phyloP scores from a whole-genome alignment of 495 filamentous ascomycete species.

The Massariosphaeria phaeospora region DNA sequence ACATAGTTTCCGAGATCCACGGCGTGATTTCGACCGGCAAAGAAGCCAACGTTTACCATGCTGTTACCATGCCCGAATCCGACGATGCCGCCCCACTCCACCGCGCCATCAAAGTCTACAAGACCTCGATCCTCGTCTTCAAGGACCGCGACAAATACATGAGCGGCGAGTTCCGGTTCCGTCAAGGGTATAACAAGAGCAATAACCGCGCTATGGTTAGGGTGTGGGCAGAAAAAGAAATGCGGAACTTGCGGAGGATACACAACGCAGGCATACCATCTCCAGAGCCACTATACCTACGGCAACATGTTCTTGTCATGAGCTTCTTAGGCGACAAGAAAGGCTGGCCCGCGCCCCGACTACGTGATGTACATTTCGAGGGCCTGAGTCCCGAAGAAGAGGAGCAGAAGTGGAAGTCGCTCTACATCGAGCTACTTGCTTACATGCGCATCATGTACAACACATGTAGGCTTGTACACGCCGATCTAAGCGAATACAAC shows the following conservation, averaged over 20 bases:
- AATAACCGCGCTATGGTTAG: conserved; percentile 95
- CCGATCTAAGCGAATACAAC: conserved; percentile 96
- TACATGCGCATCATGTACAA: conserved; percentile 92
- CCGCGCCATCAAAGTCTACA: conserved; percentile 95
- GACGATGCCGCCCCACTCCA: conserved; percentile 48
- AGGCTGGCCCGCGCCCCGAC: conserved; percentile 76
- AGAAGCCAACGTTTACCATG: conserved; percentile 95
- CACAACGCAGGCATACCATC: conserved; percentile 78
- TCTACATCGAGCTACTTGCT: conserved; percentile 79
- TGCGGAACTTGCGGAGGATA: conserved; percentile 84
- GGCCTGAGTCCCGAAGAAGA: conserved; percentile 45
- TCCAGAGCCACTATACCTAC: conserved; percentile 81
- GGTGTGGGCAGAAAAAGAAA: conserved; percentile 97
- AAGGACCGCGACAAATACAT: conserved; percentile 96
- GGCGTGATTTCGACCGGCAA: conserved; percentile 93
- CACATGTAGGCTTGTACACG: conserved; percentile 83
- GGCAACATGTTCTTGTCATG: conserved; percentile 90
- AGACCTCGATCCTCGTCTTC: conserved; percentile 92
- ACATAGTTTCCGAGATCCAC: conserved; percentile 75
- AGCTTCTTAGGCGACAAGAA: conserved; percentile 81
- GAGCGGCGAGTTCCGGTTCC: conserved; percentile 81
- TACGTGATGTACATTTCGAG: conserved; percentile 67
- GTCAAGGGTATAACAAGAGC: conserved; percentile 79
- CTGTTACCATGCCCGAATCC: conserved; percentile 51
- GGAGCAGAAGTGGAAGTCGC: conserved; percentile 58